These are phyloP conservation scores for Saururus chinensis DNA, from an alignment of 164 flowering plant genomes.

Conservation along the genomic window DNA sequence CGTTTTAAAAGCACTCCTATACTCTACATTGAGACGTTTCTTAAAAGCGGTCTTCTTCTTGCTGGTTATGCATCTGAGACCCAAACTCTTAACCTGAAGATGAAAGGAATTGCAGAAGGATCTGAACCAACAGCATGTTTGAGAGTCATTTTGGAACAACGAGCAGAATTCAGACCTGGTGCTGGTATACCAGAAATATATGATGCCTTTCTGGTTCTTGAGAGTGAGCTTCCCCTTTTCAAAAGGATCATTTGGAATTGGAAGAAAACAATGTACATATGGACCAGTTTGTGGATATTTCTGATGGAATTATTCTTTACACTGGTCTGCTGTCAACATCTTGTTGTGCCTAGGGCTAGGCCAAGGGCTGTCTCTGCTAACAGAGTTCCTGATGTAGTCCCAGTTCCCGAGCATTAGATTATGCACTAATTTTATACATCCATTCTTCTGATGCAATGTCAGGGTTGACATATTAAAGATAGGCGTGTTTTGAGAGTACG, in stretches of 20 bases:
- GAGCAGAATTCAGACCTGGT: conserved; percentile 63
- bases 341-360: conserved; percentile 50
- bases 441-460: background rate
- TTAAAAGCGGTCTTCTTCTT: conserved; percentile 54
- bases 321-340: conserved; percentile 52
- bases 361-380: conserved; percentile 18
- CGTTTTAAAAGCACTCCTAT: conserved; percentile 60
- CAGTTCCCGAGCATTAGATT: background rate
- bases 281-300: conserved; percentile 43
- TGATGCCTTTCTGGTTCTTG: conserved; percentile 43
- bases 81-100: conserved; percentile 40
- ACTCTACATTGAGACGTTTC: conserved; percentile 43
- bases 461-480: too few species aligned
- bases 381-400: background rate
- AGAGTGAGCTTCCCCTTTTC: conserved; percentile 63
- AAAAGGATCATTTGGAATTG: conserved; percentile 70
- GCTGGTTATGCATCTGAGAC: conserved; percentile 69
- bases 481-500: too few species aligned
- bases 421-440: background rate
- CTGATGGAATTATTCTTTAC: conserved; percentile 38
- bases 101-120: conserved; percentile 48
- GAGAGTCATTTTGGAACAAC: conserved; percentile 54
- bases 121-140: conserved; percentile 52
- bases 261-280: conserved; percentile 58
- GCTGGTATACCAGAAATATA: conserved; percentile 83